Percentiles rank a stretch among this genome's conserved stretches.
Evolutionary conservation across 139 green algal species (phyloP).

Genomic region (Desmodesmus armatus): DNA sequence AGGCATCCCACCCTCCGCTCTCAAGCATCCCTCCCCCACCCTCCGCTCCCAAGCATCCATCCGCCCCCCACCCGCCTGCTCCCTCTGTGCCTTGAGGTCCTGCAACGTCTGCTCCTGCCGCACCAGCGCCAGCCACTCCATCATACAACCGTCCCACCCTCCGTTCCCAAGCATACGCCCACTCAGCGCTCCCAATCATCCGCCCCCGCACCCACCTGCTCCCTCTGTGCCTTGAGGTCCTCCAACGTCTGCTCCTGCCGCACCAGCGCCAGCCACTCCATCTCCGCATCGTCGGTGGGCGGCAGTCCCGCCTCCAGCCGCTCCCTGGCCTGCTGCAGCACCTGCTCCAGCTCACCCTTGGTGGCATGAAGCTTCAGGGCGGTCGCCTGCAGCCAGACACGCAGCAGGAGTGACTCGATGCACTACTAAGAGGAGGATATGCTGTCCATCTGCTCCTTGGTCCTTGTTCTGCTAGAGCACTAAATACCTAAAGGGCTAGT

Average conservation of each 20-base stretch:
- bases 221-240: slow-evolving; percentile 52
- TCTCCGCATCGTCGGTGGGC: slow-evolving; percentile 76
- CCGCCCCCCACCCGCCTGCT: slow-evolving; percentile 49
- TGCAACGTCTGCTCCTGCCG: slow-evolving; percentile 50
- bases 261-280: slow-evolving; percentile 56
- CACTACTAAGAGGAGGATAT: too few species aligned
- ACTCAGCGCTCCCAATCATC: too few species aligned
- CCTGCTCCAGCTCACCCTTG: slow-evolving; percentile 59
- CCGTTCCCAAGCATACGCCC: too few species aligned
- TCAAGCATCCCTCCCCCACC: too few species aligned
- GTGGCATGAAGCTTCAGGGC: slow-evolving; percentile 79
- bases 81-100: slow-evolving; percentile 52
- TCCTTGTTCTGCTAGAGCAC: too few species aligned
- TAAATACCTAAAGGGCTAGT: too few species aligned
- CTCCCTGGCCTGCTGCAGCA: slow-evolving; percentile 54
- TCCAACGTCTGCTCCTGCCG: slow-evolving; percentile 50
- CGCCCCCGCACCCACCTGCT: slow-evolving; percentile 47
- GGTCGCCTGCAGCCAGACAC: slow-evolving; percentile 58
- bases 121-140: slow-evolving; percentile 56
- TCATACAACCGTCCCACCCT: too few species aligned
- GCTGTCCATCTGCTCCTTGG: too few species aligned
- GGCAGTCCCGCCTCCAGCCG: slow-evolving; percentile 67
- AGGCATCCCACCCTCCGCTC: too few species aligned
- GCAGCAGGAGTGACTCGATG: too few species aligned
- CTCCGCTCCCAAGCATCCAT: too few species aligned